Conservation (phyloP, 495 filamentous ascomycete genomes). For the Pseudotulostoma volvatum region DNA sequence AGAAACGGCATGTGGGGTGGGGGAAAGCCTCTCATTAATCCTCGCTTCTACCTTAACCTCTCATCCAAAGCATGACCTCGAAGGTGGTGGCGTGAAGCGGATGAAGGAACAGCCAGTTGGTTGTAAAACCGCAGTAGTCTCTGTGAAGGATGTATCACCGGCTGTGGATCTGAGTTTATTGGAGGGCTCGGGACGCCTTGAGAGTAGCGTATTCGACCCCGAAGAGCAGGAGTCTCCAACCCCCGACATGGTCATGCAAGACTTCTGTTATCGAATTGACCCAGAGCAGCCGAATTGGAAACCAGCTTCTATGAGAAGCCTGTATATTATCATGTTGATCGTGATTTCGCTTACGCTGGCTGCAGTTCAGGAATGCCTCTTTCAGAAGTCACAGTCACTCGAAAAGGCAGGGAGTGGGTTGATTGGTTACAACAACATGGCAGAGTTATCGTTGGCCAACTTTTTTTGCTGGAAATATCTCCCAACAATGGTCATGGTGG, state of each 20-base stretch:
- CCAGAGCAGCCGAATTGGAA: slow-evolving; percentile 49
- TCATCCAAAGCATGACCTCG: not conserved
- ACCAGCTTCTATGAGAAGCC: slow-evolving; percentile 51
- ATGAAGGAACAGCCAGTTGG: slow-evolving; percentile 6
- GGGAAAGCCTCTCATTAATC: not conserved
- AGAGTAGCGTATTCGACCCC: not conserved
- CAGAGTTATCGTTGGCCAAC: slow-evolving; percentile 29
- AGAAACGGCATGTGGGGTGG: slow-evolving; percentile 1
- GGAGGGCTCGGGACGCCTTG: slow-evolving; percentile 4
- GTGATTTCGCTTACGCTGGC: slow-evolving; percentile 39
- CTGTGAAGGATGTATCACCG: slow-evolving; percentile 6
- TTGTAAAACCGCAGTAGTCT: slow-evolving; percentile 6
- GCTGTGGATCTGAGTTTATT: slow-evolving; percentile 9
- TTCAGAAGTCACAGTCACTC: slow-evolving; percentile 30
- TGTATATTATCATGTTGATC: slow-evolving; percentile 41
- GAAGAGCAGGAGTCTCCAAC: not conserved
- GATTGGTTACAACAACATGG: slow-evolving; percentile 34
- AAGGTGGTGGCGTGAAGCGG: slow-evolving; percentile 4
- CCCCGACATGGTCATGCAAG: slow-evolving; percentile 10
- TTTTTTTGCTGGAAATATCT: slow-evolving; percentile 63
- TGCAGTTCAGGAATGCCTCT: slow-evolving; percentile 42
- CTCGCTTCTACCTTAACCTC: not conserved
- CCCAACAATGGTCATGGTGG: slow-evolving; percentile 49
- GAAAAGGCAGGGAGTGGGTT: slow-evolving; percentile 15
- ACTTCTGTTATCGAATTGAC: slow-evolving; percentile 33